phyloP scores from a whole-genome alignment of 495 filamentous ascomycete species.

The Xylaria sp. region DNA sequence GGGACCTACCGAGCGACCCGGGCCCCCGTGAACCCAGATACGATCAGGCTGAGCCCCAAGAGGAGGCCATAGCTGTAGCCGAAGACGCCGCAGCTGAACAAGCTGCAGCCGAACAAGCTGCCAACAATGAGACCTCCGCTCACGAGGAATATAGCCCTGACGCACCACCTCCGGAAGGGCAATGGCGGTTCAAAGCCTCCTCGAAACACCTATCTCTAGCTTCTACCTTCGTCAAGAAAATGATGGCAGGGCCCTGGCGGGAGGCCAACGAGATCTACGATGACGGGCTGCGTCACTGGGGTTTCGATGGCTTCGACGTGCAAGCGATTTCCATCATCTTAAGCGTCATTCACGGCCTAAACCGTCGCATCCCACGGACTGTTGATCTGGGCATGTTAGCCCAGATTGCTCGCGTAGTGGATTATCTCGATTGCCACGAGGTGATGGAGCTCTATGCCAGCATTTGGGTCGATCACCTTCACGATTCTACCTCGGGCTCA shows the following conservation, averaged over 20 bases:
- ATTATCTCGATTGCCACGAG: slow-evolving; percentile 59
- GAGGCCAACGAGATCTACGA: slow-evolving; percentile 41
- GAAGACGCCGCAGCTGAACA: too few relatives aligned
- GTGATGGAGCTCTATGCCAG: slow-evolving; percentile 52
- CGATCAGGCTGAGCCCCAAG: not conserved
- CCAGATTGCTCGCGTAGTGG: slow-evolving; percentile 58
- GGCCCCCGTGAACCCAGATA: not conserved
- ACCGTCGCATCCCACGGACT: slow-evolving; percentile 47
- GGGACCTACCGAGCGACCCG: not conserved
- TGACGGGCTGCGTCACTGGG: slow-evolving; percentile 52
- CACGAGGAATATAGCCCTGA: not conserved
- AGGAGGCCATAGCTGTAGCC: too few relatives aligned
- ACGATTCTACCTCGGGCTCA: not conserved
- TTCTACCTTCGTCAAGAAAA: slow-evolving; percentile 55
- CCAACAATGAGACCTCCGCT: not conserved
- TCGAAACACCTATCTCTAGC: slow-evolving; percentile 59
- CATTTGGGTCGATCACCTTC: slow-evolving; percentile 47
- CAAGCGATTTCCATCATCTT: slow-evolving; percentile 56
- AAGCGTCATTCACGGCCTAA: slow-evolving; percentile 58
- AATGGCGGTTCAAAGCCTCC: slow-evolving; percentile 51
- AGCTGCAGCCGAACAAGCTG: not conserved
- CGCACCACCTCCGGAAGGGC: not conserved
- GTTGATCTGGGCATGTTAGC: slow-evolving; percentile 56
- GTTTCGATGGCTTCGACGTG: slow-evolving; percentile 48
- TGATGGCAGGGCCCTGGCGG: slow-evolving; percentile 45